These are phyloP conservation scores for Lipomyces kockii DNA, from an alignment of 805 yeast genomes.

Conservation along the genomic window DNA sequence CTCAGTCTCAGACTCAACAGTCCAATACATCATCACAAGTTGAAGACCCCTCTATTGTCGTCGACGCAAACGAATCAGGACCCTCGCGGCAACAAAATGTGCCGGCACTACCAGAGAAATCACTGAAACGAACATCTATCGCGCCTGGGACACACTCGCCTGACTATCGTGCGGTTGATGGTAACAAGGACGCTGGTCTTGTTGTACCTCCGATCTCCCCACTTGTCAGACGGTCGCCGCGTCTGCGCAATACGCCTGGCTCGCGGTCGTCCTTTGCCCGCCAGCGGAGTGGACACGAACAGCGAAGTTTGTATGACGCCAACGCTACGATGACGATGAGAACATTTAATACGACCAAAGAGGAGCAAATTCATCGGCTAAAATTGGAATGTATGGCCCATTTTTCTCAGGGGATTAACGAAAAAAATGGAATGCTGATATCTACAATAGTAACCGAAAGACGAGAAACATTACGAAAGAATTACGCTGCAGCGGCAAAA, in stretches of 20 bases:
- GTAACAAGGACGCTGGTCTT: constrained; percentile 2
- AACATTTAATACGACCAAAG: neutral
- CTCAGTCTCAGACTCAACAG: neutral
- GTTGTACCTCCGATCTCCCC: constrained; percentile 11
- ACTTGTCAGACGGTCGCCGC: constrained; percentile 16
- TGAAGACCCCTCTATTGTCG: neutral
- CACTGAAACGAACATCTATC: constrained; percentile 1
- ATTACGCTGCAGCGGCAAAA: constrained; percentile 37
- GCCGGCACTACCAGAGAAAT: neutral
- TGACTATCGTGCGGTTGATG: neutral
- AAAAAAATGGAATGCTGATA: neutral
- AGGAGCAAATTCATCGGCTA: constrained; percentile 8
- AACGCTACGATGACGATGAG: neutral
- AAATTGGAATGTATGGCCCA: constrained; percentile 15
- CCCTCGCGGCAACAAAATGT: neutral
- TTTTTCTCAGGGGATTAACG: neutral
- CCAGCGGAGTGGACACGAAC: neutral
- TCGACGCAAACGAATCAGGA: neutral
- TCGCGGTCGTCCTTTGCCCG: neutral
- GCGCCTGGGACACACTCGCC: constrained; percentile 1
- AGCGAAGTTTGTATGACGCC: neutral
- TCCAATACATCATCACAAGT: constrained; percentile 1
- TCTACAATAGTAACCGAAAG: constrained; percentile 17
- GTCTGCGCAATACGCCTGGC: neutral
- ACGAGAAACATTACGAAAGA: constrained; percentile 18